phyloP scores from a whole-genome alignment of 1,139 yeast genomes.

The Yarrowia galli region DNA sequence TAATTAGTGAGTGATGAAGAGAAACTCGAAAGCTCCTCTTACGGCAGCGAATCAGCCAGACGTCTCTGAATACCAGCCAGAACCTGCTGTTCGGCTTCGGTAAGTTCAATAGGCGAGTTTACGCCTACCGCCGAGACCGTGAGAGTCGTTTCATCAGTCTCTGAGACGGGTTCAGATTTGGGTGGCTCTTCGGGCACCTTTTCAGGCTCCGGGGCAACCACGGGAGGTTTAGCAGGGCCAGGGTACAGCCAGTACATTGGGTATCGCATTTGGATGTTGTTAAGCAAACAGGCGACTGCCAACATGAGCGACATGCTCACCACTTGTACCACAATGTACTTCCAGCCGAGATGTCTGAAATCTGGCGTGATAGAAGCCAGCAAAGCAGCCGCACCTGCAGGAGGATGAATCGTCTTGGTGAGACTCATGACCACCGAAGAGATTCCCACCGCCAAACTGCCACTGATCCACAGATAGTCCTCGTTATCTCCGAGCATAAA shows the following conservation, averaged over 20 bases:
- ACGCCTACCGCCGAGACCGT: neutral
- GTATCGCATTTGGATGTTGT: slow-evolving; percentile 62
- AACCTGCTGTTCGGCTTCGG: slow-evolving; percentile 3
- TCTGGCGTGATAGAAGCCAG: slow-evolving; percentile 61
- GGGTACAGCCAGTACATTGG: slow-evolving; percentile 74
- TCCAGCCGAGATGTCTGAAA: slow-evolving; percentile 67
- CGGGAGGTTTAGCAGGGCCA: slow-evolving; percentile 39
- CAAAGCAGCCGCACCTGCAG: slow-evolving; percentile 76
- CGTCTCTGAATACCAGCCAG: neutral
- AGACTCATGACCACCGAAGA: slow-evolving; percentile 66
- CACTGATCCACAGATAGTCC: slow-evolving; percentile 64
- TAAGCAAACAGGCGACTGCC: slow-evolving; percentile 61
- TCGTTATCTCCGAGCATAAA: slow-evolving; percentile 52
- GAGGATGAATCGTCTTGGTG: slow-evolving; percentile 70
- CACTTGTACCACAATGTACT: slow-evolving; percentile 67
- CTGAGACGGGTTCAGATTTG: neutral
- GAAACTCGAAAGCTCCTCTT: no score
- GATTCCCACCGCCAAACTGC: slow-evolving; percentile 66
- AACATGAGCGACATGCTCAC: slow-evolving; percentile 61
- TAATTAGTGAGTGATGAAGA: neutral
- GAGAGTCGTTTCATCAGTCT: neutral
- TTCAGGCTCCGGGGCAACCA: neutral
- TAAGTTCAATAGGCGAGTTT: neutral
- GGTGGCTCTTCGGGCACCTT: neutral
- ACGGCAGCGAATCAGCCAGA: neutral